Conservation (phyloP, 164 flowering plant genomes). For the Aristolochia contorta region DNA sequence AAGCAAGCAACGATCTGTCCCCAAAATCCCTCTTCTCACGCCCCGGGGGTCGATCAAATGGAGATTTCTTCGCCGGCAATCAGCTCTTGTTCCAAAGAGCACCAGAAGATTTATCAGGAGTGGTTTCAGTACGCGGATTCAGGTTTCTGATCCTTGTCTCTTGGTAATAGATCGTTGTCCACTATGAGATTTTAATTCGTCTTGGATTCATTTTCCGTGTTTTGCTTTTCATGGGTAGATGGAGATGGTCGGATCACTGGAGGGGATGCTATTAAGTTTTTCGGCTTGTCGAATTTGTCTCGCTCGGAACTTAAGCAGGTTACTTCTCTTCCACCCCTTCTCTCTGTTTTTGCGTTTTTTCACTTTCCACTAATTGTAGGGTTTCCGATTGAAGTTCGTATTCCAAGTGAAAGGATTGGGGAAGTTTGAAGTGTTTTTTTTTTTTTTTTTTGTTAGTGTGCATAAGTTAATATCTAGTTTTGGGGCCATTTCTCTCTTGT, state of each 20-base stretch:
- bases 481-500: too few relatives aligned
- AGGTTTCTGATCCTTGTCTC: conserved; percentile 27
- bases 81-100: conserved; percentile 66
- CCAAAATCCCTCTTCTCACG: not conserved
- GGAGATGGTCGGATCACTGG: conserved; percentile 88
- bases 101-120: conserved; percentile 69
- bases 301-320: conserved; percentile 92
- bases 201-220: not conserved
- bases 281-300: conserved; percentile 65
- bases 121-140: conserved; percentile 87
- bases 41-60: conserved; percentile 58
- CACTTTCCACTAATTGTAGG: not conserved
- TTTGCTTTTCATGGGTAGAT: conserved; percentile 26
- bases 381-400: not conserved
- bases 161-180: not conserved
- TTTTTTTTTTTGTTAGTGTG: too few relatives aligned
- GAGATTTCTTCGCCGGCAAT: conserved; percentile 53
- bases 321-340: not conserved
- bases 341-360: not conserved
- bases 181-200: not conserved
- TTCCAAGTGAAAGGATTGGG: too few relatives aligned
- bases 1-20: too few relatives aligned
- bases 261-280: conserved; percentile 78
- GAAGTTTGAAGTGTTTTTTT: too few relatives aligned
- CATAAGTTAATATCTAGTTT: too few relatives aligned